phyloP scores from a whole-genome alignment of 192 early-diverging fungal species.

The Coemansia sp. region DNA sequence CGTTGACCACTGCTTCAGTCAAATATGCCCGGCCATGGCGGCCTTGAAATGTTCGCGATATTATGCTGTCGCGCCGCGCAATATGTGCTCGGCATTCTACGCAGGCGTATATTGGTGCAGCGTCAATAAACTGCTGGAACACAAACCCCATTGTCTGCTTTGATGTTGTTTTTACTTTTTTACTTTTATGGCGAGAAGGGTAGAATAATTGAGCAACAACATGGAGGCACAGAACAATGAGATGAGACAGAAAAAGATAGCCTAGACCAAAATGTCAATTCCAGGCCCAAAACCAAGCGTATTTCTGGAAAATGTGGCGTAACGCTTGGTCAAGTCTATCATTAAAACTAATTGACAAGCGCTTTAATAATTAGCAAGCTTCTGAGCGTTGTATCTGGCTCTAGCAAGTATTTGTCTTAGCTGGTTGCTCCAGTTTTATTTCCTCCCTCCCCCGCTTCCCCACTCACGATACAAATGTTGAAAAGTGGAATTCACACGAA shows the following conservation, averaged over 20 bases:
- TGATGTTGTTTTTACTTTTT: not conserved
- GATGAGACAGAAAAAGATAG: not conserved
- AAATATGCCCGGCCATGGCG: conserved; percentile 41
- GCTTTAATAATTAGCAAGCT: not conserved
- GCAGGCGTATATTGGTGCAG: conserved; percentile 36
- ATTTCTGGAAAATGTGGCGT: not conserved
- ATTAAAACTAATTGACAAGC: not conserved
- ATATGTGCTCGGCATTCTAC: conserved; percentile 34
- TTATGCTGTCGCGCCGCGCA: conserved; percentile 28
- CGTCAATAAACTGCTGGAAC: conserved; percentile 38
- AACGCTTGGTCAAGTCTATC: not conserved
- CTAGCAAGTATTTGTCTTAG: no score
- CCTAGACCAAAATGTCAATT: not conserved
- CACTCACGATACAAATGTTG: no score
- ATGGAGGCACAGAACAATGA: no score
- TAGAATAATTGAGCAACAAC: no score
- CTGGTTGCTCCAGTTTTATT: no score
- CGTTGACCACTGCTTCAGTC: conserved; percentile 43
- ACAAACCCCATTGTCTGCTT: conserved; percentile 35
- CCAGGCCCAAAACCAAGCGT: not conserved
- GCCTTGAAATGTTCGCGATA: conserved; percentile 46
- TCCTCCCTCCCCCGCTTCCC: no score
- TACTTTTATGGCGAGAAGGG: not conserved
- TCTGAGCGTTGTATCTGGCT: no score
- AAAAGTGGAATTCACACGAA: not conserved